Conservation (phyloP, 2,329 filamentous ascomycete genomes). For the Periconia digitata region DNA sequence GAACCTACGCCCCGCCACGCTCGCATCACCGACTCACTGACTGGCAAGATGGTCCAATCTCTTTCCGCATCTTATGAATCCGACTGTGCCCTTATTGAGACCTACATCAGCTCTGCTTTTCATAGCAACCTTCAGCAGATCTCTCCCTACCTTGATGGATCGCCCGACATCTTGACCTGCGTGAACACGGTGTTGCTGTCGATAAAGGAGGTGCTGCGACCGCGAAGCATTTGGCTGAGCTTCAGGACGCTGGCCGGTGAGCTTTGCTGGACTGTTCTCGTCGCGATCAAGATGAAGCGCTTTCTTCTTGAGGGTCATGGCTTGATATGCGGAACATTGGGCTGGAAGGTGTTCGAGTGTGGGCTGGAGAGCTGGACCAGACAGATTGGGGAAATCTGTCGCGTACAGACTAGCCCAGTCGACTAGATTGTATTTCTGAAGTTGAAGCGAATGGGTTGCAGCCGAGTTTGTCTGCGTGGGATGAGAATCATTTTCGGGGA, state of each 20-base stretch:
- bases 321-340: constrained; percentile 13
- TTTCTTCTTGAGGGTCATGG: constrained; percentile 13
- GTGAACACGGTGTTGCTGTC: constrained; percentile 10
- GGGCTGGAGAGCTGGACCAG: not conserved
- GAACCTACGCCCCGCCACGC: not conserved
- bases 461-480: no score
- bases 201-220: constrained; percentile 7
- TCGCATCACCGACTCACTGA: constrained; percentile 6
- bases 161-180: constrained; percentile 15
- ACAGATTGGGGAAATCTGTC: not conserved
- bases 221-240: constrained; percentile 17
- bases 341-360: constrained; percentile 17
- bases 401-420: no score
- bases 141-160: constrained; percentile 6
- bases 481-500: no score
- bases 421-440: no score
- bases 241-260: constrained; percentile 12
- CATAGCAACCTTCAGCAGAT: not conserved
- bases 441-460: no score
- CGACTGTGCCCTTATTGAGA: not conserved
- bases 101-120: not conserved
- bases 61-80: not conserved
- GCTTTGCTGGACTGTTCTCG: constrained; percentile 18
- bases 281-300: constrained; percentile 23
- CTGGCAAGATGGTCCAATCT: not conserved